Evolutionary conservation across 345 rosid genomes (phyloP), one percentile per base, ranked within the genome.

Genomic region (Abelmoschus esculentus): DNA sequence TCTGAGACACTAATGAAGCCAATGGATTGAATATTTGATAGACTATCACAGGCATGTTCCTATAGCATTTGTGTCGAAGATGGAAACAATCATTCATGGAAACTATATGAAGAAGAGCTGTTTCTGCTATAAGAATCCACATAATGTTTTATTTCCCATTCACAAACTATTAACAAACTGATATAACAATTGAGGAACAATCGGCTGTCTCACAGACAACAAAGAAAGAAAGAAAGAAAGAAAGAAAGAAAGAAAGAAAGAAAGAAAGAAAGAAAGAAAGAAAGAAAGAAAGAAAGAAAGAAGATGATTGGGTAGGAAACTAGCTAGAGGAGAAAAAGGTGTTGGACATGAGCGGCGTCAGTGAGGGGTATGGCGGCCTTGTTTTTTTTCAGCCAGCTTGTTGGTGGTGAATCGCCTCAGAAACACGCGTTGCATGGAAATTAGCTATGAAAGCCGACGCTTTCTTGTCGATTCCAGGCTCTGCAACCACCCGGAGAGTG

Each of bases 391-490:
- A 26, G 70, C 15, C 50, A 10, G 73, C 76, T 28, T 76, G 67
- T 9, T 68, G 76, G 15, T 71, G 79, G 53, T 75, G 60, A 31
- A 73, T 56, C 15, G 78, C 72, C 69, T 74, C 78, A 6, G 78
- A 53, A 61, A 74, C 75, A 29, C 71, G 80, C 67, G 78, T 80
- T 29, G 77, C 76, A 36, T 79, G 87, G 72, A 84, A 80, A 77
- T 80, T 86, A 59, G 78, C 80, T 4, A 84, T 86, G 67, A 79
- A 82, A 54, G 72, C 81, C 7, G 82, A 74, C 26, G 90, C 87
- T 74, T 72, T 84, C 26, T 83, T 66, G 74, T 84, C 87, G 17
- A 86, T 82, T n/a, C 85, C 86, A 11, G 83, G 85, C 59, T 79
- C 82, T 2, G 80, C 58, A 29, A 49, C 86, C 9, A 82, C 85